Base-by-base conservation (phyloP, 2,329 filamentous ascomycete species). In the Diplodia intermedia region DNA sequence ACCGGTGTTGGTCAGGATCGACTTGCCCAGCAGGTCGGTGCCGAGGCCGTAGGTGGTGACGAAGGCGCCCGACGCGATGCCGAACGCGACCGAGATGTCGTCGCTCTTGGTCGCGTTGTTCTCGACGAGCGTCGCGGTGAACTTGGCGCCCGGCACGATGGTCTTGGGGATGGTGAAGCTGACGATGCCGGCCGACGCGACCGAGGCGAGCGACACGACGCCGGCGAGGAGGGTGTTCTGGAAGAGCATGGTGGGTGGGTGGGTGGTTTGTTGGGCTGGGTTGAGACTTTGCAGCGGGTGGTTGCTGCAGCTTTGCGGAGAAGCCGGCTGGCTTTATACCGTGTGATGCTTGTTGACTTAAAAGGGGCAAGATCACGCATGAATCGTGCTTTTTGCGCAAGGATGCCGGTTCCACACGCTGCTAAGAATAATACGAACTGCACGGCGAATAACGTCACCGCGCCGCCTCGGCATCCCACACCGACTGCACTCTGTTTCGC, bases 1-100 rank as follows among this genome's bases (percentile, higher is more conserved):
- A 63, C 60, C 60, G 47, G 60, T 63, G 60, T 63, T 63, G 43
- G 43, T 63, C 29, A 63, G 47, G n/a, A 63, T 49, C 9, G 26
- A 23, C 47, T 63, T 63, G 43, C 43, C 47, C 29, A 63, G 11
- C 15, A 63, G 43, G 11, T 63, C 60, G 29, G 43, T 50, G 60
- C 60, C 60, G 18, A 63, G 29, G 18, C 18, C 60, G 15, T 23
- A 50, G 43, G 43, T 11, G 4, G 23, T 14, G 29, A 36, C 29
- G 31, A 38, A 63, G n/a, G 2, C 9, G 18, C 31, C n/a, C 4
- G 38, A 36, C 0, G 60, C 43, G 26, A 63, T 63, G n/a, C 60
- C 60, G 47, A 63, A 63, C 3, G 60, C 60, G 15, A 63, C 36
- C n/a, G 60, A 50, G 31, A 63, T 52, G 60, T 63, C 60, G 11